A percentile compares a stretch with the other conserved stretches of the same genome.
These are phyloP conservation scores for Ophiostoma populinum DNA, from an alignment of 2,329 filamentous ascomycete species.

Conservation along the genomic window DNA sequence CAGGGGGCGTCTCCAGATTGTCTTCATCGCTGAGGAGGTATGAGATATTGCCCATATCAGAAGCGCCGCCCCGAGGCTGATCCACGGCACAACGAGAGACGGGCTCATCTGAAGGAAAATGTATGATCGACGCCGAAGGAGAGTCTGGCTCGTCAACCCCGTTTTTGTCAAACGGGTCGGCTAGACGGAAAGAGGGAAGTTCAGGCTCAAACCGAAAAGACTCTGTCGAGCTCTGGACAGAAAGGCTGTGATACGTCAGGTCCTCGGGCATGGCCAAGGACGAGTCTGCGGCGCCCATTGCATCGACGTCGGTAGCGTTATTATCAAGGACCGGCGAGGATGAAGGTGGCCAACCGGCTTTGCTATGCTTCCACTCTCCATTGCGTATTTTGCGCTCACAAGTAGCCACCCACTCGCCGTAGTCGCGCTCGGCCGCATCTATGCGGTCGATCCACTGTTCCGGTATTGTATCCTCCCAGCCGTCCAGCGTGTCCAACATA, in stretches of 20 bases:
- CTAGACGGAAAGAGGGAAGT: slow-evolving; percentile 23
- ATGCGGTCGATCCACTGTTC: slow-evolving; percentile 77
- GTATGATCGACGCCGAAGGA: slow-evolving; percentile 2
- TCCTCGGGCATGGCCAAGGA: slow-evolving; percentile 2
- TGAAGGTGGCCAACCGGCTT: background rate
- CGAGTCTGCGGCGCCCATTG: background rate
- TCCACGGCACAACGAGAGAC: slow-evolving; percentile 12
- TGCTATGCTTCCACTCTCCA: slow-evolving; percentile 30
- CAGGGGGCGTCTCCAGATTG: slow-evolving; percentile 5
- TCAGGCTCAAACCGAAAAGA: slow-evolving; percentile 11
- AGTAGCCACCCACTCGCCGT: slow-evolving; percentile 62
- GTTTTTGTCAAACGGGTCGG: slow-evolving; percentile 18
- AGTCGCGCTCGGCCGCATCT: slow-evolving; percentile 61
- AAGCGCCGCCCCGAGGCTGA: slow-evolving; percentile 24
- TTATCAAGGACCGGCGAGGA: slow-evolving; percentile 1
- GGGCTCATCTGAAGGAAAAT: slow-evolving; percentile 9
- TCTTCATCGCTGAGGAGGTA: slow-evolving; percentile 19
- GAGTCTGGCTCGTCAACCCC: background rate
- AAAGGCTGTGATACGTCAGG: background rate
- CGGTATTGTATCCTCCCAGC: slow-evolving; percentile 65
- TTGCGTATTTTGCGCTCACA: slow-evolving; percentile 61
- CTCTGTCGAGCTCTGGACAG: slow-evolving; percentile 6
- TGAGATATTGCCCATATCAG: slow-evolving; percentile 27
- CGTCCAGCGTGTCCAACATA: slow-evolving; percentile 78
- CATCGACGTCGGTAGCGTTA: background rate